These are phyloP conservation scores for Solanum stenotomum DNA, from an alignment of 257 asterid species.

Conservation along the genomic window DNA sequence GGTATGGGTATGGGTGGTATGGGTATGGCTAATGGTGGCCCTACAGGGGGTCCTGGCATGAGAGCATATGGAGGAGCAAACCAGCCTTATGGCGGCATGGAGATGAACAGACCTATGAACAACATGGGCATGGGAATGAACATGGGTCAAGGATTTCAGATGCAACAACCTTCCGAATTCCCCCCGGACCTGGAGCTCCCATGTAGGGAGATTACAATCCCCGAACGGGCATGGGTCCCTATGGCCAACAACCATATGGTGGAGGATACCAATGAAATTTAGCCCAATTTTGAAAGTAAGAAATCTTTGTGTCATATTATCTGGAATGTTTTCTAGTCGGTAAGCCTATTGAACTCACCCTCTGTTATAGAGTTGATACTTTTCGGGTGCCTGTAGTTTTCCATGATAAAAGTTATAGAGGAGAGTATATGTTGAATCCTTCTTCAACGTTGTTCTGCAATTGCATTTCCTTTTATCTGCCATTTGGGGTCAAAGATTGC, in stretches of 20 bases:
- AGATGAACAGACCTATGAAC: slow-evolving; percentile 8
- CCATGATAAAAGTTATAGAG: not conserved
- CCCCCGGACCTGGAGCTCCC: slow-evolving; percentile 38
- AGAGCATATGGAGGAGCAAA: slow-evolving; percentile 15
- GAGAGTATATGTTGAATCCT: not conserved
- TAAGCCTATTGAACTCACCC: not conserved
- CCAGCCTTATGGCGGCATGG: slow-evolving; percentile 18
- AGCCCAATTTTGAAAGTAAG: not conserved
- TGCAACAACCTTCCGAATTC: slow-evolving; percentile 27
- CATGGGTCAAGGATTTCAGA: slow-evolving; percentile 9
- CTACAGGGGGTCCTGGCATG: slow-evolving; percentile 28
- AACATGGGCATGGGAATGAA: slow-evolving; percentile 25
- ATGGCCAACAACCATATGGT: slow-evolving; percentile 65
- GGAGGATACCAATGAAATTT: slow-evolving; percentile 62
- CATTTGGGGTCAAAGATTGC: slow-evolving; percentile 1
- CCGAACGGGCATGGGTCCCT: slow-evolving; percentile 51
- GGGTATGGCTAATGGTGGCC: slow-evolving; percentile 21
- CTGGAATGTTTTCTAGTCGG: not conserved
- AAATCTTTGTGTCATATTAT: not conserved
- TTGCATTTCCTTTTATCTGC: not conserved
- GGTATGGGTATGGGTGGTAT: slow-evolving; percentile 41
- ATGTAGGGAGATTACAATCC: slow-evolving; percentile 62
- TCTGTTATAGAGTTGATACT: not conserved
- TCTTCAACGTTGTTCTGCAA: not conserved
- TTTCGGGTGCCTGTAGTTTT: not conserved